Conservation (phyloP, 2,329 filamentous ascomycete genomes). For the Claviceps purpurea region DNA sequence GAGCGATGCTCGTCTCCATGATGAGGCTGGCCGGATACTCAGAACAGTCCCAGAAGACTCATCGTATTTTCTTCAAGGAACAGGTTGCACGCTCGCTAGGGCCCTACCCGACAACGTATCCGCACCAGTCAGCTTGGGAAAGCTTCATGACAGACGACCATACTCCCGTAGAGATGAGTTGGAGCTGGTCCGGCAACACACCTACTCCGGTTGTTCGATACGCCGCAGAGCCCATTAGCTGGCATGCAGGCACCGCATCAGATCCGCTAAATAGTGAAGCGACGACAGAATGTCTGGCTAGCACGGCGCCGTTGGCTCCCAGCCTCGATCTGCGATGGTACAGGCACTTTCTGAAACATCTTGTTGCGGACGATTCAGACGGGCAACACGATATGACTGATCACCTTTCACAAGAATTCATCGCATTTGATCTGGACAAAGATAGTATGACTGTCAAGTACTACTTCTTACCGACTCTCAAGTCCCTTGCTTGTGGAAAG, state of each 20-base stretch:
- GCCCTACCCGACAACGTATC: not conserved
- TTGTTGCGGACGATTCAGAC: not conserved
- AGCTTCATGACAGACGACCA: conserved; percentile 28
- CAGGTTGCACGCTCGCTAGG: not conserved
- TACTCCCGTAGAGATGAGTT: conserved; percentile 24
- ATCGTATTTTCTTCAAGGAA: not conserved
- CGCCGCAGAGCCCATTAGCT: conserved; percentile 19
- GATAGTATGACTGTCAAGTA: not conserved
- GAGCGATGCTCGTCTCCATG: not conserved
- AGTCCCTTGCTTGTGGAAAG: not conserved
- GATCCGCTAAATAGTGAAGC: conserved; percentile 9
- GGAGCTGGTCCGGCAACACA: conserved; percentile 17
- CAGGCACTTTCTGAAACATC: not conserved
- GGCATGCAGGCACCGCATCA: conserved; percentile 12
- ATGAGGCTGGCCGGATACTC: not conserved
- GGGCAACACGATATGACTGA: not conserved
- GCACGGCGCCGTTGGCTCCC: not conserved
- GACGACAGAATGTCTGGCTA: not conserved
- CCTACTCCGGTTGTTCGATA: conserved; percentile 17
- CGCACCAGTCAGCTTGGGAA: conserved; percentile 12
- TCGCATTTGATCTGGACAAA: not conserved
- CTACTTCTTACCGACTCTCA: not conserved
- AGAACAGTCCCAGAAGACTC: not conserved
- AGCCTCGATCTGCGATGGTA: not conserved
- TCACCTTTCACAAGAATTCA: not conserved